A percentile compares a stretch with the other conserved stretches of the same genome.
Evolutionary conservation across 441 rosid genomes (phyloP).

Genomic region (Isatis lusitanica): DNA sequence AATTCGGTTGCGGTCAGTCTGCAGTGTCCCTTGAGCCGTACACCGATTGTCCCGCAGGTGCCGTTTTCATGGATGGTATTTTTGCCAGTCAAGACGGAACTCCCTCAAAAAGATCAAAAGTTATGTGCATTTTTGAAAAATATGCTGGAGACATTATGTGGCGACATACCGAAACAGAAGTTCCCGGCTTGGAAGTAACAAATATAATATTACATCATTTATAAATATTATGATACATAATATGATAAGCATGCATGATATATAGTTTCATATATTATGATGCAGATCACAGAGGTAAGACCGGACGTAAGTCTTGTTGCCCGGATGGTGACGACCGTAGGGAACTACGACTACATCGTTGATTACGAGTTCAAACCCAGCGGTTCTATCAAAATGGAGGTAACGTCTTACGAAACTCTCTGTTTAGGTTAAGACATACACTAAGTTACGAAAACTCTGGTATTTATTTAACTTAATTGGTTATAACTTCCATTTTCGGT

Average conservation of each 20-base stretch:
- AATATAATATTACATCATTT: not conserved
- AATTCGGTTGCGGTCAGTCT: slow-evolving; percentile 52
- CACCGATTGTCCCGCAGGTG: slow-evolving; percentile 62
- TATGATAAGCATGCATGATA: not conserved
- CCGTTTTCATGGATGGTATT: slow-evolving; percentile 51
- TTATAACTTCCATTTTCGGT: no score
- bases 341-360: slow-evolving; percentile 62
- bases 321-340: slow-evolving; percentile 52
- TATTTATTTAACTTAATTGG: not conserved
- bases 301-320: slow-evolving; percentile 58
- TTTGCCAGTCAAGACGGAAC: slow-evolving; percentile 46
- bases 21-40: slow-evolving; percentile 48
- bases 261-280: not conserved
- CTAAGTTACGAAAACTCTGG: no score
- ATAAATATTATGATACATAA: not conserved
- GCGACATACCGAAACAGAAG: slow-evolving; percentile 60
- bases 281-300: slow-evolving; percentile 59
- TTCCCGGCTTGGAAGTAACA: slow-evolving; percentile 43
- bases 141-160: slow-evolving; percentile 71
- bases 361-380: slow-evolving; percentile 78
- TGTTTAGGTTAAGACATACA: no score
- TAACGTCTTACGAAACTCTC: slow-evolving; percentile 1
- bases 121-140: slow-evolving; percentile 59
- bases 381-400: slow-evolving; percentile 62
- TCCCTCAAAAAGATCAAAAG: slow-evolving; percentile 41